Conservation (phyloP, 495 filamentous ascomycete genomes). For the Trichoderma gamsii region DNA sequence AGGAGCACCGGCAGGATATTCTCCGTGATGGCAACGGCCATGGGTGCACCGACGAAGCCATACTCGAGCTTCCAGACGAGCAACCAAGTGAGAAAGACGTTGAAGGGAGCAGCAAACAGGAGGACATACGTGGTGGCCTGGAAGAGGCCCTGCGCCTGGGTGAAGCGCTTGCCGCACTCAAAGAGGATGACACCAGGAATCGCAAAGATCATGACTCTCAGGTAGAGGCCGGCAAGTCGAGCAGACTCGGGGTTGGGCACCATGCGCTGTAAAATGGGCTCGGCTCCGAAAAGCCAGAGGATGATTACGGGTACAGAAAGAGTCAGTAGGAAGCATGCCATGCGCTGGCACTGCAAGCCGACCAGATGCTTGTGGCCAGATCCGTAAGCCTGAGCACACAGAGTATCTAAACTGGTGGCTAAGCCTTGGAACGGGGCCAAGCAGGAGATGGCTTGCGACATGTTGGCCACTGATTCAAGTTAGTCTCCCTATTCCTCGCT, state of each 20-base stretch:
- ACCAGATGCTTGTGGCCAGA: slow-evolving; percentile 63
- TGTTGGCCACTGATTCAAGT: slow-evolving; percentile 52
- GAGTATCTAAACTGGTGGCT: slow-evolving; percentile 66
- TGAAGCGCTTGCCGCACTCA: slow-evolving; percentile 65
- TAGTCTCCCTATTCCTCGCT: neutral
- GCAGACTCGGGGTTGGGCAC: slow-evolving; percentile 54
- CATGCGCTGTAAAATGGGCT: slow-evolving; percentile 53
- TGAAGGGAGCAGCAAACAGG: slow-evolving; percentile 63
- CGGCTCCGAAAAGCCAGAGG: slow-evolving; percentile 55
- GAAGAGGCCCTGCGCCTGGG: slow-evolving; percentile 71
- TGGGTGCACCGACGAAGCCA: slow-evolving; percentile 56
- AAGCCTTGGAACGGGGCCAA: slow-evolving; percentile 68
- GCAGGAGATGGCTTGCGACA: slow-evolving; percentile 69
- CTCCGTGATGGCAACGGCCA: slow-evolving; percentile 49
- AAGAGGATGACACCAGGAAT: slow-evolving; percentile 67
- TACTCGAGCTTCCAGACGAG: slow-evolving; percentile 58
- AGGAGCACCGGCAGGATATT: slow-evolving; percentile 48
- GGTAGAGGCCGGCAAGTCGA: slow-evolving; percentile 61
- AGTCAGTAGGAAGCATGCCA: slow-evolving; percentile 59
- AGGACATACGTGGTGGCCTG: slow-evolving; percentile 60
- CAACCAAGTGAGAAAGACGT: slow-evolving; percentile 67
- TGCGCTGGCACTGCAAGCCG: slow-evolving; percentile 65
- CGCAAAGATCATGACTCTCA: slow-evolving; percentile 60
- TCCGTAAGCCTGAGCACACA: slow-evolving; percentile 72
- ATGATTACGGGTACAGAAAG: slow-evolving; percentile 60